These are phyloP conservation scores for Clohesyomyces aquaticus DNA, from an alignment of 495 filamentous ascomycete species.

Conservation along the genomic window DNA sequence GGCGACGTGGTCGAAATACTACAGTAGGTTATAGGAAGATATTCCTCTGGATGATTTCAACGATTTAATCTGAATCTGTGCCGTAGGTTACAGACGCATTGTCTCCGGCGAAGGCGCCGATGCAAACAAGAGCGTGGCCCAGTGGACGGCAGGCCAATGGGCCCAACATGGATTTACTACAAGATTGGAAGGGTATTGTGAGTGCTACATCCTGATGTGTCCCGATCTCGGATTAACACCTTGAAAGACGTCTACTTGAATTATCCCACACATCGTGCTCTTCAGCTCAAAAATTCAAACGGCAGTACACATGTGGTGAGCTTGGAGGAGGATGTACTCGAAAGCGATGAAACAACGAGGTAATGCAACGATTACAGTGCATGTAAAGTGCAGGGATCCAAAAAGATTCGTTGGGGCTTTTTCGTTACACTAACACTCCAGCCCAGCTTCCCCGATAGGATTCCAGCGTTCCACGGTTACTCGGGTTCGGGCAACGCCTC, in stretches of 20 bases:
- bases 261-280: constrained; percentile 40
- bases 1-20: too few relatives aligned
- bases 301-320: constrained; percentile 24
- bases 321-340: constrained; percentile 41
- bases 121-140: constrained; percentile 35
- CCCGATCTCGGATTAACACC: background rate
- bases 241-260: constrained; percentile 37
- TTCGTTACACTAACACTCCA: background rate
- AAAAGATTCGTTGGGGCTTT: background rate
- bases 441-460: constrained; percentile 33
- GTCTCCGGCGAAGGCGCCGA: too few relatives aligned
- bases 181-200: constrained; percentile 39
- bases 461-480: constrained; percentile 46
- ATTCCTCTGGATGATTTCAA: too few relatives aligned
- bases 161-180: constrained; percentile 34
- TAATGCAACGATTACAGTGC: too few relatives aligned
- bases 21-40: too few relatives aligned
- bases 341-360: constrained; percentile 38
- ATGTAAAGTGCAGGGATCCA: background rate
- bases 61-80: too few relatives aligned
- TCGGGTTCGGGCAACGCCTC: constrained; percentile 42
- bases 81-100: too few relatives aligned
- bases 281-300: constrained; percentile 35
- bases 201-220: background rate
- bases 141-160: constrained; percentile 38